These are phyloP conservation scores for Amanita thiersii DNA, from an alignment of 768 basidiomycete genomes.

Conservation along the genomic window DNA sequence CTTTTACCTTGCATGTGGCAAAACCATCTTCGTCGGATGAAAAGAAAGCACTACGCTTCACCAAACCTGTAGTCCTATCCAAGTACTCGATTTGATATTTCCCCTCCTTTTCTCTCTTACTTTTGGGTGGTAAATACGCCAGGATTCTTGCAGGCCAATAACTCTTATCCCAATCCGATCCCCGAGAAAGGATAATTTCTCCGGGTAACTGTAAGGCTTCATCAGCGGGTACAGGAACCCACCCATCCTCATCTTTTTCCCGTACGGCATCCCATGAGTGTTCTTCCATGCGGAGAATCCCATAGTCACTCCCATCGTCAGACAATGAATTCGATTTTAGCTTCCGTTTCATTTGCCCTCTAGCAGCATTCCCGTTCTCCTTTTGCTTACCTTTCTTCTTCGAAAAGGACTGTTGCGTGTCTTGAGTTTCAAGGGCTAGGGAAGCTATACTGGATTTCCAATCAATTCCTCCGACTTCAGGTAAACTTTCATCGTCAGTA, in stretches of 20 bases:
- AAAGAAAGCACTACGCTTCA: constrained; percentile 49
- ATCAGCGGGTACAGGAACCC: constrained; percentile 39
- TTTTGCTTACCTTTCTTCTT: constrained; percentile 12
- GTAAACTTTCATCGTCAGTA: constrained; percentile 5
- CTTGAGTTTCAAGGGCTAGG: constrained; percentile 4
- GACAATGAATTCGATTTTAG: constrained; percentile 10
- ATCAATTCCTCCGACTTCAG: constrained; percentile 7
- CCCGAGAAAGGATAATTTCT: constrained; percentile 53
- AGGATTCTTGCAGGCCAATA: constrained; percentile 69
- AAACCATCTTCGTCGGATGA: constrained; percentile 54
- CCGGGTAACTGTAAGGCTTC: constrained; percentile 52
- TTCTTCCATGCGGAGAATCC: constrained; percentile 6
- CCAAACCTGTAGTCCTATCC: constrained; percentile 33
- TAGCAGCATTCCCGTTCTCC: too few relatives aligned
- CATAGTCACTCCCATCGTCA: constrained; percentile 10
- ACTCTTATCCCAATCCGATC: constrained; percentile 20
- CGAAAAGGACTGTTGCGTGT: not conserved
- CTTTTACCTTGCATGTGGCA: constrained; percentile 50
- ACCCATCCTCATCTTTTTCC: constrained; percentile 17
- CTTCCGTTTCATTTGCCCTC: constrained; percentile 18
- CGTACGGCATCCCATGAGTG: constrained; percentile 5
- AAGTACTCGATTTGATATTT: constrained; percentile 55
- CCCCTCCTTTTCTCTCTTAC: constrained; percentile 22
- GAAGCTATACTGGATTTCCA: constrained; percentile 7
- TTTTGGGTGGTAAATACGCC: constrained; percentile 37